Base-by-base conservation (phyloP, 2,329 filamentous ascomycete species). In the Penicillium vulpinum region DNA sequence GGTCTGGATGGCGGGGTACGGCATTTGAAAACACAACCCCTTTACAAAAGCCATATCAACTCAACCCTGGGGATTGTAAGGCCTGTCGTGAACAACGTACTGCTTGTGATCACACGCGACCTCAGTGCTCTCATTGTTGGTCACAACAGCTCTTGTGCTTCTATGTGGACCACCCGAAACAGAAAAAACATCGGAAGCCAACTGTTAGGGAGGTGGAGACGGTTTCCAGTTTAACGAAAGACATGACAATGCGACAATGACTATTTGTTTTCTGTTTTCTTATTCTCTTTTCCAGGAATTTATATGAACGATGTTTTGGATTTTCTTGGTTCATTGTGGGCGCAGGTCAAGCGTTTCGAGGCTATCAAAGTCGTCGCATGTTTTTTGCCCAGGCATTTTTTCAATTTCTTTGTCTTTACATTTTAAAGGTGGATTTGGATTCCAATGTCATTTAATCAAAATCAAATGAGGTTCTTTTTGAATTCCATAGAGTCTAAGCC, bases 101-200 rank as follows among this genome's bases (percentile, higher is more conserved):
- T 7, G 44, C 51, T 9, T 73, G 71, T 58, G 70, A 73, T 49
- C 67, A 64, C 24, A 58, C 63, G 7, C 59, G 50, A 51, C 71
- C 71, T 16, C 69, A 67, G 39, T 73, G 71, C 33, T 60, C 66
- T 11, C 67, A 72, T 53, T 73, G 71, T 54, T 59, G 65, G 33
- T 62, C 72, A 22, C 62, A 73, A 51, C 71, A 73, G 51, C 56
- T 71, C 2, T 50, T 73, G 8, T 73, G 71, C 53, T 73, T 73
- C 31, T 73, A 73, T 43, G 67, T 72, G n/a, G 62, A 64, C 10
- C 67, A 63, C 10, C 67, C 70, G 1, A 44, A 58, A n/a, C 59
- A 53, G 13, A 62, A 60, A 2, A 48, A 59, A 15, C 59, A 56
- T 38, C 65, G 59, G 18, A 64, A 63, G 36, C 15, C 31, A 46